Evolutionary conservation across 805 yeast genomes (phyloP), one percentile per base, ranked within the genome.

Genomic region (Candida boleticola): DNA sequence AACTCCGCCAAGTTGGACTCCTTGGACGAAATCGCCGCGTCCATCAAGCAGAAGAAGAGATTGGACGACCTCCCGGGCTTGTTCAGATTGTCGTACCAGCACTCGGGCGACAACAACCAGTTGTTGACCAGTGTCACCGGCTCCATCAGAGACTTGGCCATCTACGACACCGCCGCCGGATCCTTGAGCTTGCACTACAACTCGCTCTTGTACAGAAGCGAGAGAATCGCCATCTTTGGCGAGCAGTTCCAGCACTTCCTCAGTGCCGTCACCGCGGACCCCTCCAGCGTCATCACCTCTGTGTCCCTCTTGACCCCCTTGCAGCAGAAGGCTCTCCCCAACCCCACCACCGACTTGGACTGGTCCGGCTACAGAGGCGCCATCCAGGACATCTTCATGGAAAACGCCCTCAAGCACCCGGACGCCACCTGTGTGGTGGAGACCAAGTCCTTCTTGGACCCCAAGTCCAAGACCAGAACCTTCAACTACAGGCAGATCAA

Each of bases 321-420:
- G 1, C 96, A 89, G 53, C 57, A 54, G 35, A 48, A 61, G 0
- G 64, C 72, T 2, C 71, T 95, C 42, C 99, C 99, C 5, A 90
- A 90, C 60, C 98, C 99, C 34, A 86, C 89, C 6, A 61, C 69
- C 7, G 85, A 89, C 53, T 73, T 93, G 49, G 96, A 89, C 64
- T 93, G 97, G 97, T 73, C 82, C 32, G 85, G 85, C 22, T 93
- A 80, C 64, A 77, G 95, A 51, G 99, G 99, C 36, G 90, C 98
- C 13, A 95, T 93, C 54, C 99, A 93, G 58, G 99, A 93, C 56
- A 90, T 93, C 34, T 93, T 93, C 65, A 83, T 85, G 64, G 80
- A 75, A 44, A 95, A 93, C 59, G 97, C 99, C 11, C 80, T 74
- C 36, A 76, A 75, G 52, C 82, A 79, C 60, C 99, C 99, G 3